Base-by-base conservation (phyloP, 2,329 filamentous ascomycete species). In the Fusarium camptoceras region DNA sequence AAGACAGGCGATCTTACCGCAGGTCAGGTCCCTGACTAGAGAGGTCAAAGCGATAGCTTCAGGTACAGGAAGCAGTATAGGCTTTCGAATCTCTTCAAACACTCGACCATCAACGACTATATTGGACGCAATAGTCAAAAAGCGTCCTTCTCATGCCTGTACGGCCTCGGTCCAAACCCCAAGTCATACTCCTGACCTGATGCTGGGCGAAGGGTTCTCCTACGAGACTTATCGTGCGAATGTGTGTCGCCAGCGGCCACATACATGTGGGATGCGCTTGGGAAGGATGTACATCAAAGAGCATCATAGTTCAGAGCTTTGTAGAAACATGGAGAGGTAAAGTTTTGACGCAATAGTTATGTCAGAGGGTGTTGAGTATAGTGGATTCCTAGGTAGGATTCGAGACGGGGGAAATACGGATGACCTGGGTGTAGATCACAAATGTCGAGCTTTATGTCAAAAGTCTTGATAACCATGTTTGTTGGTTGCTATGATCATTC, bases 251-350 rank as follows among this genome's bases (percentile, higher is more conserved):
- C 3, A 86, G 73, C 6, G 79, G 79, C 20, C 81, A 30, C 14
- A 9, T 30, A 7, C 9, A 34, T 34, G 31, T 18, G 81, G 60
- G 88, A 88, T 1, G 66, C 75, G 5, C 68, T 48, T 0, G 83
- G 76, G 5, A 87, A 0, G 73, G 68, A 5, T 87, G 80, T 5
- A 82, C 79, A 64, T 88, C 82, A 11, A 20, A 88, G 75, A 5
- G 81, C 79, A 70, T 89, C 87, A 59, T 89, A 85, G 1, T 85
- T 88, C 4, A 86, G 65, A 80, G 87, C 4, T 39, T 47, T 0
- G 56, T 48, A 0, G 47, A 24, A 2, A 15, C n/a, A 5, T 65
- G 51, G 1, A 67, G 25, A 1, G 81, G 77, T 0, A 86, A 59
- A 0, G 83, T 85, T 9, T 76, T 0, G 84, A 81, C 3, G 81